phyloP scores from a whole-genome alignment of 1,284 basidiomycete species.

The Ceratobasidium sp. region DNA sequence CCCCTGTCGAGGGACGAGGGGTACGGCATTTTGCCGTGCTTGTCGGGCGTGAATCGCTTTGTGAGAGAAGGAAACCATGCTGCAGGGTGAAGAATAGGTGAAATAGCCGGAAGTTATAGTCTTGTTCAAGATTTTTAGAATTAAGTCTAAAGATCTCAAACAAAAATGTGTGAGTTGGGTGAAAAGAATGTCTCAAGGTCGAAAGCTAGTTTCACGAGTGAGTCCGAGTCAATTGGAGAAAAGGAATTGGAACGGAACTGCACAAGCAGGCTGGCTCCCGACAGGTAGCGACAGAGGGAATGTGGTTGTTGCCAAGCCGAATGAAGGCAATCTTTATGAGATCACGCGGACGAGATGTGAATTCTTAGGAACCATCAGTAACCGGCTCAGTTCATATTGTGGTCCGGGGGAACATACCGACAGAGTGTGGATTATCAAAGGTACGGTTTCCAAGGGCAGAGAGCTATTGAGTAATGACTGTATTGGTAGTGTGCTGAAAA shows the following conservation, averaged over 20 bases:
- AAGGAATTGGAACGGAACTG: constrained; percentile 5
- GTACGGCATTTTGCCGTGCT: constrained; percentile 8
- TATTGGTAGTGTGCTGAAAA: too few species aligned
- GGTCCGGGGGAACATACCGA: constrained; percentile 19
- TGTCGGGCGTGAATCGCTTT: constrained; percentile 17
- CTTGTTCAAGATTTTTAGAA: too few species aligned
- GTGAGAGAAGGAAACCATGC: constrained; percentile 12
- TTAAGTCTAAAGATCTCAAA: too few species aligned
- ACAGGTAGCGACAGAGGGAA: constrained; percentile 12
- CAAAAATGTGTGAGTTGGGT: background rate
- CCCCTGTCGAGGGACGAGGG: background rate
- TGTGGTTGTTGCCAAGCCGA: constrained; percentile 13
- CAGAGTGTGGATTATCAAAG: constrained; percentile 14
- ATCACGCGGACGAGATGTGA: constrained; percentile 19
- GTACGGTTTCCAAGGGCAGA: background rate
- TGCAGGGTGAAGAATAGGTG: background rate
- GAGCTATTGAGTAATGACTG: background rate
- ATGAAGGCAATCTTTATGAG: constrained; percentile 20
- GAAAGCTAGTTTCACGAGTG: constrained; percentile 4
- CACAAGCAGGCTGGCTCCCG: background rate
- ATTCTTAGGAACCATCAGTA: constrained; percentile 25
- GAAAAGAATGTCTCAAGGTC: constrained; percentile 24
- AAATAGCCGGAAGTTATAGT: too few species aligned
- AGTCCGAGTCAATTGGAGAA: constrained; percentile 9
- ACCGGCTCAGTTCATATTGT: constrained; percentile 20